These are phyloP conservation scores for Talaromyces sp. DNA, from an alignment of 2,329 filamentous ascomycete species.

Conservation along the genomic window DNA sequence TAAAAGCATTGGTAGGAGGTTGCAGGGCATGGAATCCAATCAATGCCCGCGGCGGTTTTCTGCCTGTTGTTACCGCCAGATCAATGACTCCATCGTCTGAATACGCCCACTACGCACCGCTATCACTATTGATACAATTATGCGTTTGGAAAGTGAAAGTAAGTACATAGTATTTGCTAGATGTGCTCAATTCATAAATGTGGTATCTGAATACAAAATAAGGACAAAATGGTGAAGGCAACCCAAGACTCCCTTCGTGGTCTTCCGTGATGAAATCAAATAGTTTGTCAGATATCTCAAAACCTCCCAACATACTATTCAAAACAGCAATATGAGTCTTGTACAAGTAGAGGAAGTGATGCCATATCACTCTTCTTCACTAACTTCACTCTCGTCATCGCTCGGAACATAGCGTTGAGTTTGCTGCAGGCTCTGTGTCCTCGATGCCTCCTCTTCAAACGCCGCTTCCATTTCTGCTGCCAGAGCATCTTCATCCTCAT, in stretches of 20 bases:
- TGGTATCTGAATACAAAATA: constrained; percentile 10
- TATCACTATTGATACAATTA: not conserved
- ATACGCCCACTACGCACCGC: not conserved
- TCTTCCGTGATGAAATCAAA: not conserved
- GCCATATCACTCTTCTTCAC: constrained; percentile 58
- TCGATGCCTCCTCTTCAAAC: constrained; percentile 46
- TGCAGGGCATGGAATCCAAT: not conserved
- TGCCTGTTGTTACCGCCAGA: constrained; percentile 1
- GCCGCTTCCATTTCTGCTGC: constrained; percentile 58
- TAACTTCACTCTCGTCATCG: constrained; percentile 62
- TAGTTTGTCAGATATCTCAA: not conserved
- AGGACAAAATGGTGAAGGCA: not conserved
- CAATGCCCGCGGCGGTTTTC: constrained; percentile 3
- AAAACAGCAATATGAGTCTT: not conserved
- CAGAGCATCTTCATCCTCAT: constrained; percentile 49
- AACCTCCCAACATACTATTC: not conserved
- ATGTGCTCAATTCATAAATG: not conserved
- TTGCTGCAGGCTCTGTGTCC: constrained; percentile 26
- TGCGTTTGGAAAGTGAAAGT: too few species aligned
- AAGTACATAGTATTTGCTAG: not conserved
- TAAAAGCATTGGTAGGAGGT: not conserved
- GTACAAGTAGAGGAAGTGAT: not conserved
- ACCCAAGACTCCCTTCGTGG: constrained; percentile 1
- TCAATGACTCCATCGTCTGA: not conserved
- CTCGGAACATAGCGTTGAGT: constrained; percentile 35